Conservation (phyloP, 2,329 filamentous ascomycete genomes). For the Acarospora socialis region DNA sequence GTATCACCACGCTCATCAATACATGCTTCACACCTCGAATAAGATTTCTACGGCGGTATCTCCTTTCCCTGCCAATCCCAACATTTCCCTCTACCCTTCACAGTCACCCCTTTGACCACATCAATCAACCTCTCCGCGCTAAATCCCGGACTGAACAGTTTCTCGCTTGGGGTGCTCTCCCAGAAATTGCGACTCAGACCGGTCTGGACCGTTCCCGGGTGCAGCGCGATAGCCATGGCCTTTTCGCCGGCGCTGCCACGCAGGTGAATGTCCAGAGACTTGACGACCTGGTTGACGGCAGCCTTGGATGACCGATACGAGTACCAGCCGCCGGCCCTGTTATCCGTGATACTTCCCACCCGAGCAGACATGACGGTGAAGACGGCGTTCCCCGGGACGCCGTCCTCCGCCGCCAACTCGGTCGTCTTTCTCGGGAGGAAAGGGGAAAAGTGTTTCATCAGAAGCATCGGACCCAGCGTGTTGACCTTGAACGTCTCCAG, state of each 20-base stretch:
- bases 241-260: conserved; percentile 41
- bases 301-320: conserved; percentile 65
- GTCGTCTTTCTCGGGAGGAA: conserved; percentile 51
- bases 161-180: conserved; percentile 44
- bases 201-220: conserved; percentile 71
- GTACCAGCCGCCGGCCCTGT: conserved; percentile 66
- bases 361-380: conserved; percentile 67
- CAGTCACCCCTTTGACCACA: conserved; percentile 36
- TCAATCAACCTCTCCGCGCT: conserved; percentile 50
- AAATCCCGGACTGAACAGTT: conserved; percentile 53
- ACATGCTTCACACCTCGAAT: too few relatives aligned
- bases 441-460: conserved; percentile 59
- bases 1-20: too few relatives aligned
- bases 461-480: conserved; percentile 56
- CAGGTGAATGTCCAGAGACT: conserved; percentile 57
- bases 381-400: conserved; percentile 40
- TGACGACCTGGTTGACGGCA: conserved; percentile 55
- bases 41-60: conserved; percentile 41
- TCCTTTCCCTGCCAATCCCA: conserved; percentile 59
- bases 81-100: conserved; percentile 45
- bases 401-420: conserved; percentile 18
- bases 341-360: conserved; percentile 61
- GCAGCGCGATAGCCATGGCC: conserved; percentile 55
- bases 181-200: conserved; percentile 60
- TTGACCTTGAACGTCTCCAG: conserved; percentile 62